phyloP scores from a whole-genome alignment of 352 stramenopile species.

The Pythium catenulatum region DNA sequence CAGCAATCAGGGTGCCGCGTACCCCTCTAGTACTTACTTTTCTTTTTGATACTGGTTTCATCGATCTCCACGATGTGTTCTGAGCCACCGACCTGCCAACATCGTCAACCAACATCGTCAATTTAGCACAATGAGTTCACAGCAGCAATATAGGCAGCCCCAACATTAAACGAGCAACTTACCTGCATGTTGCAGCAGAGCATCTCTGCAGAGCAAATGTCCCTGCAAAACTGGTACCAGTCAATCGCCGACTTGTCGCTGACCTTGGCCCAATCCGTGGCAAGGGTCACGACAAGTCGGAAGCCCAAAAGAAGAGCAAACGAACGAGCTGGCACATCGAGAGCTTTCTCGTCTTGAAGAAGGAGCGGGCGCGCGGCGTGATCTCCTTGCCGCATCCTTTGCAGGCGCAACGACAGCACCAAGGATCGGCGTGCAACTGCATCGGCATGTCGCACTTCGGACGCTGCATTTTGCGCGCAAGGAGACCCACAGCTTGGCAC shows the following conservation, averaged over 20 bases:
- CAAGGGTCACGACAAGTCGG: background rate
- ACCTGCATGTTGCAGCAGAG: background rate
- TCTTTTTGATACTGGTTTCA: too few relatives aligned
- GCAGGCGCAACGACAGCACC: background rate
- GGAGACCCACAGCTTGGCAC: background rate
- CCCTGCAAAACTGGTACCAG: background rate
- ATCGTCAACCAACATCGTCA: too few relatives aligned
- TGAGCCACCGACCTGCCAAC: too few relatives aligned
- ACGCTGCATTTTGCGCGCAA: background rate
- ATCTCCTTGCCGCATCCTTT: background rate
- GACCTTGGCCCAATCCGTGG: background rate
- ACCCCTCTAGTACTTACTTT: too few relatives aligned
- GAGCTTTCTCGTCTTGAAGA: background rate
- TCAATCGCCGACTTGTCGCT: background rate
- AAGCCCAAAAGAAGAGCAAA: background rate
- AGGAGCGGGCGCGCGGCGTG: background rate
- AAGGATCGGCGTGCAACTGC: background rate
- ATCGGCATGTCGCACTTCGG: background rate
- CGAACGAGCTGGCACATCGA: background rate
- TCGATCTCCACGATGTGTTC: too few relatives aligned
- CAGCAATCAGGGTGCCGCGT: too few relatives aligned
- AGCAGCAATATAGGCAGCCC: too few relatives aligned
- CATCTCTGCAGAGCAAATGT: background rate
- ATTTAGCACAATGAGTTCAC: too few relatives aligned
- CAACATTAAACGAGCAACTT: too few relatives aligned